A percentile compares a stretch with the other conserved stretches of the same genome.
Evolutionary conservation across 1,284 basidiomycete species (phyloP).

Genomic region (Sanguinoderma infundibulare): DNA sequence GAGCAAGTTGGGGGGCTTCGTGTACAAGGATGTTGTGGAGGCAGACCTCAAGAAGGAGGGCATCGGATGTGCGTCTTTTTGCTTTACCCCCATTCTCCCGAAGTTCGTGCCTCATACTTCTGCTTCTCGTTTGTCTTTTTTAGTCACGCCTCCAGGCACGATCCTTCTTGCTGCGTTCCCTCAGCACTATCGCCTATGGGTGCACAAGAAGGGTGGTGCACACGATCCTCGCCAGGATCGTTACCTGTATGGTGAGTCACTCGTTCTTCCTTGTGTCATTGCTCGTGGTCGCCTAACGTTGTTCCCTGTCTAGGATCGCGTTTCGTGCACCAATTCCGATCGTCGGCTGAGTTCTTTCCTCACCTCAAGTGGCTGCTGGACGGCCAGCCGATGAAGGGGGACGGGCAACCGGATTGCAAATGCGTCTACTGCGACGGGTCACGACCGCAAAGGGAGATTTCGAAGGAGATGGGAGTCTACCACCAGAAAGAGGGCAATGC

Average conservation of each 20-base stretch:
- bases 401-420: constrained; percentile 25
- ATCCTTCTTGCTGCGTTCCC: constrained; percentile 28
- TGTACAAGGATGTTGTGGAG: constrained; percentile 28
- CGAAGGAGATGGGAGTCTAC: constrained; percentile 12
- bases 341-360: constrained; percentile 34
- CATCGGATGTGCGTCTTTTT: constrained; percentile 15
- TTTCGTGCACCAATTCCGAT: constrained; percentile 29
- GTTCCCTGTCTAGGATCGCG: constrained; percentile 23
- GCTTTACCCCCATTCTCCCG: background rate
- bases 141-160: constrained; percentile 15
- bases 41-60: constrained; percentile 18
- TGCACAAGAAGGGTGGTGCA: constrained; percentile 31
- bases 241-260: constrained; percentile 31
- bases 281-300: background rate
- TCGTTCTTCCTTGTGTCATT: background rate
- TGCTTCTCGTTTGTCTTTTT: background rate
- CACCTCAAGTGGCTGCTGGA: constrained; percentile 35
- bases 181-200: constrained; percentile 29
- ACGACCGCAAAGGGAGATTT: constrained; percentile 28
- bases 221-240: constrained; percentile 28
- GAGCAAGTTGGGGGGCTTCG: constrained; percentile 28
- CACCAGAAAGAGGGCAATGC: constrained; percentile 2
- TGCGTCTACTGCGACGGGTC: constrained; percentile 30
- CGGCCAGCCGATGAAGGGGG: constrained; percentile 28
- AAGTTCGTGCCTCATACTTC: background rate